Base-by-base conservation (phyloP, 1,284 basidiomycete species). In the Stygiomarasmius scandens region DNA sequence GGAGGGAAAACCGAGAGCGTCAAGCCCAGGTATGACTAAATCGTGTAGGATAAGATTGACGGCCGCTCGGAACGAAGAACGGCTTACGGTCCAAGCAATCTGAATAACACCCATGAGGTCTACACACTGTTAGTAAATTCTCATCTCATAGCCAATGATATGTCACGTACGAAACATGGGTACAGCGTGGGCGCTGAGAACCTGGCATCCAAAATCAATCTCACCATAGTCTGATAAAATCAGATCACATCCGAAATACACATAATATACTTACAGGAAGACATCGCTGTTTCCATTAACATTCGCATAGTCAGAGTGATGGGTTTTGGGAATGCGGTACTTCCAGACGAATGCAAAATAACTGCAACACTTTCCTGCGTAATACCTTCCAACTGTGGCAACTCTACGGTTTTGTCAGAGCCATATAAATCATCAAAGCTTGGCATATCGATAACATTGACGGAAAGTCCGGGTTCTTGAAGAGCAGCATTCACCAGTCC, bases 1-100 rank as follows among this genome's bases (percentile, higher is more conserved):
- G 69, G 70, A 22, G 61, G 44, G 55, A 68, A 73, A 12, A 52
- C 54, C 1, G 63, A 60, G 12, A 70, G 34, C 2, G 64, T 64
- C 4, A 65, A 20, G 2, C 71, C 71, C 16, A 52, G 46, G n/a
- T 55, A 43, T 10, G 65, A 48, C 71, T 72, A 2, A 44, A 41
- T 41, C n/a, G 16, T 41, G 38, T 32, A 5, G 36, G 11, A 16
- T 47, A 25, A 43, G 6, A 23, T 14, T 49, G 27, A 10, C 10
- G 27, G n/a, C 1, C 16, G 27, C 2, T 25, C 1, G 12, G 12
- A 55, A 36, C n/a, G 29, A 34, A 45, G 6, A 32, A 12, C 12
- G 6, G 54, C 59, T 53, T 36, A 61, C 59, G 14, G 55, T 36
- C 58, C 55, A 63, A 3, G 25, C 16, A 22, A 61, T 3, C 14